Evolutionary conservation across 371 early-diverging fungal genomes (phyloP).

Genomic region (Rhizopus stolonifer): DNA sequence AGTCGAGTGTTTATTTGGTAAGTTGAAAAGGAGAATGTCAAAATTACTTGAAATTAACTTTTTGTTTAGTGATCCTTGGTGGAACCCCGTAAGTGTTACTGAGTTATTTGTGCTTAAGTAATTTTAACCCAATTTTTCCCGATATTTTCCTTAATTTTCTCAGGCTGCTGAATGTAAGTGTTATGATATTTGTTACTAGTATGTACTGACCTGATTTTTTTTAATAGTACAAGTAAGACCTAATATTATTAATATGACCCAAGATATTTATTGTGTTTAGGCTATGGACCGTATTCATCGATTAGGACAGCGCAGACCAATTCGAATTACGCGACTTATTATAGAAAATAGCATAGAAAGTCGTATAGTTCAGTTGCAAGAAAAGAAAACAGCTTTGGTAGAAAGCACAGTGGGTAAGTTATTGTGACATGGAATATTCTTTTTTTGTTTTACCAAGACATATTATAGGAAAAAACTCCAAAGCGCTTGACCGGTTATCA

Average conservation of each 20-base stretch:
- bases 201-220: not conserved
- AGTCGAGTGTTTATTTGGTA: constrained; percentile 83
- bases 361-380: constrained; percentile 91
- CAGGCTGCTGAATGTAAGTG: constrained; percentile 49
- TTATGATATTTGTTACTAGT: not conserved
- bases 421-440: not conserved
- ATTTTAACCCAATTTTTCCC: constrained; percentile 3
- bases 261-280: constrained; percentile 43
- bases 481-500: constrained; percentile 66
- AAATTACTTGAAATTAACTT: not conserved
- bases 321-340: constrained; percentile 84
- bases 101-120: constrained; percentile 37
- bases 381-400: constrained; percentile 92
- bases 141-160: not conserved
- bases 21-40: constrained; percentile 2
- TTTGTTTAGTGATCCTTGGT: constrained; percentile 77
- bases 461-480: constrained; percentile 44
- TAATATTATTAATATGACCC: constrained; percentile 7
- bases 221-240: constrained; percentile 31
- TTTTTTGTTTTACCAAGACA: not conserved
- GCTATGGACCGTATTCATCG: constrained; percentile 93
- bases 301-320: constrained; percentile 88
- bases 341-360: constrained; percentile 96
- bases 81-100: constrained; percentile 75
- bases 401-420: constrained; percentile 86